Base-by-base conservation (phyloP, 108 stramenopile genomes). In the Fistulifera solaris region DNA sequence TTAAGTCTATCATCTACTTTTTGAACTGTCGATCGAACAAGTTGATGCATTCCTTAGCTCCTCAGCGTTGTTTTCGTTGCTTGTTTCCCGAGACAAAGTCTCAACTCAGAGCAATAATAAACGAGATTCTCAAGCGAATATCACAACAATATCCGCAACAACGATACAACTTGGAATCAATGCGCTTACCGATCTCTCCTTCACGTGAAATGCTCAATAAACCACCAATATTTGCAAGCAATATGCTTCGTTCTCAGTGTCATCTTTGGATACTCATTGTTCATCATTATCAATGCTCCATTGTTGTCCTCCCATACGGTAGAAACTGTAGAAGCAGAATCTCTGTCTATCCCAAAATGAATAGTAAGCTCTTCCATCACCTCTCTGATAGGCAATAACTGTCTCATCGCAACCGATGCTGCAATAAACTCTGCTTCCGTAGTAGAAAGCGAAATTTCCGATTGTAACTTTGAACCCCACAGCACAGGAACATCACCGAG, bases 371-470 rank as follows among this genome's bases (percentile, higher is more conserved):
- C 54, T 50, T 16, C 1, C 48, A 7, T 53, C 58, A 41, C 2
- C 49, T 38, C 6, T 6, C 65, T 43, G 0, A 68, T 5, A 16
- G 71, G 68, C 25, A 73, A 68, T 12, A 59, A 61, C 38, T 60
- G 54, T 18, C 75, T 10, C 41, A 70, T 52, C 10, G 61, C 62
- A 2, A 40, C 54, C 21, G 58, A 70, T 38, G 78, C 19, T 40
- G 70, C 62, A 19, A 57, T 56, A 52, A 66, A 73, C 39, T 82
- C 80, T 11, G 70, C 56, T 54, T 82, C 73, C 61, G 61, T 72
- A 4, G 80, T 75, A 2, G 56, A 58, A 24, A 74, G 16, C 6
- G 76, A 70, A 40, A 72, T 70, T 38, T 77, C 63, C 0, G 59
- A 52, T 52, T 81, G 80, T 0, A 75, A 49, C 23, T 60, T 64